Conservation (phyloP, 345 rosid species). For the Hibiscus trionum region DNA sequence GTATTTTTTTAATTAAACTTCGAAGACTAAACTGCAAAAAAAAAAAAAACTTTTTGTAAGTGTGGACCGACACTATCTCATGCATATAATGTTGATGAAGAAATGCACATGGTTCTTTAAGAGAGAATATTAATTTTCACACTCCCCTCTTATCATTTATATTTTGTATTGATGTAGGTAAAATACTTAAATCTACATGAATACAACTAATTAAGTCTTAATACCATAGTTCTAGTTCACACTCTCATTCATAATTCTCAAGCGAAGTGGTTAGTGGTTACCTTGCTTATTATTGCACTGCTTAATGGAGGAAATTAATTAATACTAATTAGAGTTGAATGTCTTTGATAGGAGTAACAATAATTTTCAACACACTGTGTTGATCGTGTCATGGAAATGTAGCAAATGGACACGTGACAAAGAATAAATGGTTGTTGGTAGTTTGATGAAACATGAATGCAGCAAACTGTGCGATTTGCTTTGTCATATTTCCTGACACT, state of each 20-base stretch:
- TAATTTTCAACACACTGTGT: no score
- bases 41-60: neutral
- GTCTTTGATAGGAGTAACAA: no score
- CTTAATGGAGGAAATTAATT: neutral
- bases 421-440: no score
- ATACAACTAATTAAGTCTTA: neutral
- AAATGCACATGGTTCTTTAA: neutral
- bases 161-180: neutral
- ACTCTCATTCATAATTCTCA: neutral
- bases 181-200: neutral
- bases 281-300: neutral
- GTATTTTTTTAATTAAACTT: neutral
- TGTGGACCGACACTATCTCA: neutral
- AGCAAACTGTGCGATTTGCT: neutral
- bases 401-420: no score
- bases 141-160: neutral
- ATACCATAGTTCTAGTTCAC: no score
- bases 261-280: neutral
- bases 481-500: neutral
- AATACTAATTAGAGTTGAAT: no score
- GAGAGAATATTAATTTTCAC: neutral
- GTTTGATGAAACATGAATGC: no score
- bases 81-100: slow-evolving; percentile 5
- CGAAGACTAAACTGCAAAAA: neutral
- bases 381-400: no score